phyloP scores from a whole-genome alignment of 2,329 filamentous ascomycete species.

The Pseudopyrenochaeta lycopersici region DNA sequence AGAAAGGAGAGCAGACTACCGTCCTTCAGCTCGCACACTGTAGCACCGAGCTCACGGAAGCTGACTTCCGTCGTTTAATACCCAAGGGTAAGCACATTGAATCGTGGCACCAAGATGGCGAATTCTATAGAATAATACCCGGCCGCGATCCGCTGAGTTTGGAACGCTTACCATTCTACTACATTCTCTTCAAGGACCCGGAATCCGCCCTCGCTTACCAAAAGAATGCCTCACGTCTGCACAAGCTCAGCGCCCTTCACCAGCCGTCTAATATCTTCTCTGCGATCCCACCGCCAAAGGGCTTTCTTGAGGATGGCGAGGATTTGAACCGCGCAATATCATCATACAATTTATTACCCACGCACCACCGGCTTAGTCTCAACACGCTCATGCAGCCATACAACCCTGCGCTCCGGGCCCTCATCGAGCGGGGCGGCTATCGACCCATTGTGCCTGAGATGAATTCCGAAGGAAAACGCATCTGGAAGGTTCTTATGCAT shows the following conservation, averaged over 20 bases:
- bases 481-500: constrained; percentile 45
- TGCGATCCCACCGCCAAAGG: constrained; percentile 54
- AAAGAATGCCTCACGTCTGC: constrained; percentile 62
- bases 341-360: constrained; percentile 59
- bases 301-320: constrained; percentile 57
- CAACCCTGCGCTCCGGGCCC: constrained; percentile 52
- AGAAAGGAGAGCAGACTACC: constrained; percentile 40
- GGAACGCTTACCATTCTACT: constrained; percentile 71
- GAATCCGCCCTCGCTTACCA: constrained; percentile 70
- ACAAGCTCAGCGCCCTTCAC: constrained; percentile 57
- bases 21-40: constrained; percentile 66
- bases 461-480: constrained; percentile 18
- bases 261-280: constrained; percentile 53
- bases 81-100: constrained; percentile 71
- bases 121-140: constrained; percentile 71
- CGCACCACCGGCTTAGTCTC: constrained; percentile 29
- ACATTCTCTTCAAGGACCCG: constrained; percentile 70
- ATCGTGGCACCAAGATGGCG: constrained; percentile 67
- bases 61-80: constrained; percentile 75
- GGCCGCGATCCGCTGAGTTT: constrained; percentile 71
- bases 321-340: constrained; percentile 54
- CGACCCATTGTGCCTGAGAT: constrained; percentile 35
- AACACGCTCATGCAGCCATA: constrained; percentile 46
- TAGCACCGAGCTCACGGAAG: constrained; percentile 63
- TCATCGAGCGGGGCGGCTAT: constrained; percentile 45